These are phyloP conservation scores for Aspergillus panamensis DNA, from an alignment of 495 filamentous ascomycete genomes.

Conservation along the genomic window DNA sequence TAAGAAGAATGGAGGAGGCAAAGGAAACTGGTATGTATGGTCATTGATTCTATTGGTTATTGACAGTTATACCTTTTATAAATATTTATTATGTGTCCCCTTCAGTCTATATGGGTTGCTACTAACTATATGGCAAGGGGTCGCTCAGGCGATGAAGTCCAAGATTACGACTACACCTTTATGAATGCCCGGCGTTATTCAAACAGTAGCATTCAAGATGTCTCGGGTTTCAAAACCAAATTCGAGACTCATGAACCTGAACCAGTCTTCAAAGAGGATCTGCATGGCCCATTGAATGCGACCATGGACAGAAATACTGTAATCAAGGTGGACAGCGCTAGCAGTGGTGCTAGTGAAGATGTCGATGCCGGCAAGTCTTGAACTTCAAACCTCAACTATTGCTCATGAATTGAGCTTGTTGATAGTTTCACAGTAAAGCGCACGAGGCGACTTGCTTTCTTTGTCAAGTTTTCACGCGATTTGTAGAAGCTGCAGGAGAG, in stretches of 20 bases:
- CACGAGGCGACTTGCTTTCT: no score
- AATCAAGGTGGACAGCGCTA: constrained; percentile 28
- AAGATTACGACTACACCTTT: constrained; percentile 76
- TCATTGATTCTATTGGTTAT: constrained; percentile 10
- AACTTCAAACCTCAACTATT: neutral
- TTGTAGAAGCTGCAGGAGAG: no score
- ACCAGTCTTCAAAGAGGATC: constrained; percentile 82
- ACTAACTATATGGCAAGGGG: constrained; percentile 56
- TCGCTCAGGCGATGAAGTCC: constrained; percentile 72
- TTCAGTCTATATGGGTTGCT: neutral
- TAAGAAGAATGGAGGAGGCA: constrained; percentile 93
- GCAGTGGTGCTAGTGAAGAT: constrained; percentile 16
- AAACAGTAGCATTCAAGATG: constrained; percentile 73
- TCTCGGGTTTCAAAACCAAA: constrained; percentile 77
- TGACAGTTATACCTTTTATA: no score
- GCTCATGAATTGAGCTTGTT: neutral
- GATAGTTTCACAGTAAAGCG: neutral
- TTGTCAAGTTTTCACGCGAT: no score
- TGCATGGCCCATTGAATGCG: constrained; percentile 58
- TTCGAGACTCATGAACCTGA: constrained; percentile 82
- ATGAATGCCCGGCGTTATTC: constrained; percentile 86
- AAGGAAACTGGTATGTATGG: constrained; percentile 80
- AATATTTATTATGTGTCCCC: neutral
- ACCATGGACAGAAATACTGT: constrained; percentile 13
- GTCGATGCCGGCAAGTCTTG: neutral